Evolutionary conservation across 495 filamentous ascomycete species (phyloP).

Genomic region (Aspergillus leporis): DNA sequence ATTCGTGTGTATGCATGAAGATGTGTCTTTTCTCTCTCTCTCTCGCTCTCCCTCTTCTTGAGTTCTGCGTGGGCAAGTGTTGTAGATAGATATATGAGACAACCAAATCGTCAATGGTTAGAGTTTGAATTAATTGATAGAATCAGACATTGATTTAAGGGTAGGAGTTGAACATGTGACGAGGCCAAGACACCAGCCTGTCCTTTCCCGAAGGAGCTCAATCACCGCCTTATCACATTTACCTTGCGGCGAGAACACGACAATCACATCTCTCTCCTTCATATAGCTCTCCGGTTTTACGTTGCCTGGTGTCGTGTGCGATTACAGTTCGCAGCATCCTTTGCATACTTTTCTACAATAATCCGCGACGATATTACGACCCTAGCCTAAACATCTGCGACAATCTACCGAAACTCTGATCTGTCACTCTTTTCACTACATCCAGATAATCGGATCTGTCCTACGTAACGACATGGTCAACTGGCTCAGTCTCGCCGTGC

Average conservation of each 20-base stretch:
- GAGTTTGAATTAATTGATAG: not conserved
- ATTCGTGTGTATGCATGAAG: not conserved
- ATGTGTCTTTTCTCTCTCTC: not conserved
- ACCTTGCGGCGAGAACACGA: not conserved
- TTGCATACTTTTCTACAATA: not conserved
- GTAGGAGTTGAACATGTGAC: conserved; percentile 22
- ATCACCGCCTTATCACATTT: conserved; percentile 2
- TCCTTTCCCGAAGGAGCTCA: conserved; percentile 26
- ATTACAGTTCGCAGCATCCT: not conserved
- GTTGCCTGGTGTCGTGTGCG: not conserved
- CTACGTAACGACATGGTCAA: conserved; percentile 55
- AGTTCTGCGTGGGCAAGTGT: not conserved
- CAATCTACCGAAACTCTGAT: not conserved
- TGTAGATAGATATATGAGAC: conserved; percentile 6
- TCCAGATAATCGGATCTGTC: not conserved
- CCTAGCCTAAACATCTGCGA: conserved; percentile 1
- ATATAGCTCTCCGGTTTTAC: not conserved
- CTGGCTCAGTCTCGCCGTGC: conserved; percentile 78
- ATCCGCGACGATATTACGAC: not conserved
- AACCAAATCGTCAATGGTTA: not conserved
- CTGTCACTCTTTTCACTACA: not conserved
- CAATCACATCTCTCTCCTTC: conserved; percentile 12
- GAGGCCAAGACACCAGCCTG: conserved; percentile 32
- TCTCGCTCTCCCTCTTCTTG: not conserved
- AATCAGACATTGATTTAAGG: not conserved